These are phyloP conservation scores for Aspergillus sp. DNA, from an alignment of 2,329 filamentous ascomycete genomes.

Conservation along the genomic window DNA sequence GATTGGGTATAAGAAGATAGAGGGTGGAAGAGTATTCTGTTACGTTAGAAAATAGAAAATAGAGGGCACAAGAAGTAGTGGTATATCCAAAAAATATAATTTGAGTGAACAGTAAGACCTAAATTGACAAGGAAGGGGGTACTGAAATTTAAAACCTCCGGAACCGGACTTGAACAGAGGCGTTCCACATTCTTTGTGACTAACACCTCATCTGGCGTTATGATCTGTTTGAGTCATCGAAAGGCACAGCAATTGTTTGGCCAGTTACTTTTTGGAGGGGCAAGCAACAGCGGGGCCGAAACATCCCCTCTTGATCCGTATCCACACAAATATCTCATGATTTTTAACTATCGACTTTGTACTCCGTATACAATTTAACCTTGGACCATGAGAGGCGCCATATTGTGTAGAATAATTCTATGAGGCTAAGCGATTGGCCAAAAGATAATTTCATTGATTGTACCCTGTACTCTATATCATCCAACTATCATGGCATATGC, in stretches of 20 bases:
- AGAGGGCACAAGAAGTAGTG: background rate
- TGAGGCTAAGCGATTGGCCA: too few species aligned
- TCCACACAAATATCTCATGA: background rate
- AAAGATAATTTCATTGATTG: too few species aligned
- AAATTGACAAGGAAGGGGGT: background rate
- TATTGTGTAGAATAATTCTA: too few species aligned
- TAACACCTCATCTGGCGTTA: background rate
- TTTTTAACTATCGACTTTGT: too few species aligned
- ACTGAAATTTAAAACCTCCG: conserved; percentile 11
- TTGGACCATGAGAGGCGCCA: too few species aligned
- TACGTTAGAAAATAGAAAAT: background rate
- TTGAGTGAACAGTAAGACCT: background rate
- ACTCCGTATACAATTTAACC: background rate
- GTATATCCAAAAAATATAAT: background rate
- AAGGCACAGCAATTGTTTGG: background rate
- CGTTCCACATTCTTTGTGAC: conserved; percentile 1
- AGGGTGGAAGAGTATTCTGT: background rate
- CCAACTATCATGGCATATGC: too few species aligned
- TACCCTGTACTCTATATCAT: too few species aligned
- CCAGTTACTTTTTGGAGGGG: conserved; percentile 1
- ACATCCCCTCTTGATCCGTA: background rate
- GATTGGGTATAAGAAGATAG: background rate
- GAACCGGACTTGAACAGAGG: conserved; percentile 15
- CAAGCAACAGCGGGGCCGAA: background rate
- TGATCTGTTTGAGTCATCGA: conserved; percentile 8